These are phyloP conservation scores for Metschnikowia kunwiensis DNA, from an alignment of 805 yeast genomes.

Conservation along the genomic window DNA sequence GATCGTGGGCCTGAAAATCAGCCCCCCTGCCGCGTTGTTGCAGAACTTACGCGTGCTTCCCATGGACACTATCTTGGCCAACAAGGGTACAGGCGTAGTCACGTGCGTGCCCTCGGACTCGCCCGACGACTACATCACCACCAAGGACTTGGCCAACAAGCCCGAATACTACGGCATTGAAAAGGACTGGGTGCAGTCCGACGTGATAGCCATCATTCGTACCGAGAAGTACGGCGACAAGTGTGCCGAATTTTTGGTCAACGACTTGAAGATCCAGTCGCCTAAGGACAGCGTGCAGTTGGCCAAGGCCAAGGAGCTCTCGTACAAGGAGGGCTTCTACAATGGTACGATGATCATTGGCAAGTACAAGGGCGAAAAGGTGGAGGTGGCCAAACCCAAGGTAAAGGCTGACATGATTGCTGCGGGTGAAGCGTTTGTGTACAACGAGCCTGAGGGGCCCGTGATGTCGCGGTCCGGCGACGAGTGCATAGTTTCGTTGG, in stretches of 20 bases:
- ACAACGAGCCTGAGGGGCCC: constrained; percentile 88
- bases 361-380: constrained; percentile 81
- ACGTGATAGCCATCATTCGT: constrained; percentile 67
- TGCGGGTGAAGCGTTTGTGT: constrained; percentile 76
- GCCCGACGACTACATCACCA: constrained; percentile 93
- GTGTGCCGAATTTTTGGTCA: constrained; percentile 80
- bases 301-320: constrained; percentile 88
- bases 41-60: constrained; percentile 80
- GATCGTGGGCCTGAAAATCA: constrained; percentile 81
- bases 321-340: constrained; percentile 96
- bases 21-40: constrained; percentile 76
- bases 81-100: constrained; percentile 98
- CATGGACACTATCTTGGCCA: constrained; percentile 94
- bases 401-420: constrained; percentile 79
- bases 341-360: constrained; percentile 82
- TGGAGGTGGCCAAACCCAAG: constrained; percentile 86
- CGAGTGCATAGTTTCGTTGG: constrained; percentile 91
- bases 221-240: constrained; percentile 86
- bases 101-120: constrained; percentile 99
- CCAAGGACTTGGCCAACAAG: constrained; percentile 78
- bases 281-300: constrained; percentile 88
- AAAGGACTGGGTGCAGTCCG: constrained; percentile 79
- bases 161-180: constrained; percentile 87
- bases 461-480: constrained; percentile 96
- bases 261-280: constrained; percentile 86